Conservation (phyloP, 192 early-diverging fungal species). For the Entomortierella parvispora region DNA sequence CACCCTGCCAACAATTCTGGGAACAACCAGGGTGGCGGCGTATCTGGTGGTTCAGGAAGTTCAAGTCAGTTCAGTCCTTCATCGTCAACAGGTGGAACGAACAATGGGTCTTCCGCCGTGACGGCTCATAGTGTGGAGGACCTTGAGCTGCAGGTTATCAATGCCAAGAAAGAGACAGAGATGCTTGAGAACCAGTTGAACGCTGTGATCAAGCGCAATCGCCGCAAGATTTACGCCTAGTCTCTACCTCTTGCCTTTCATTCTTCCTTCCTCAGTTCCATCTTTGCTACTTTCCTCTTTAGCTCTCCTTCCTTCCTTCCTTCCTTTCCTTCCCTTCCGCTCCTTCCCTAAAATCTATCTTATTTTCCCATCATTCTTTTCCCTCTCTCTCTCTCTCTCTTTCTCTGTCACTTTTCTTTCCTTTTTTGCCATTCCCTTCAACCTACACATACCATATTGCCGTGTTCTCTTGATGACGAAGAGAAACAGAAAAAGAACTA, state of each 20-base stretch:
- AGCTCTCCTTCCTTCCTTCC: too few relatives aligned
- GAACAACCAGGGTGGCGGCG: too few relatives aligned
- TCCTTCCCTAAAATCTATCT: too few relatives aligned
- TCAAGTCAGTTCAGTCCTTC: too few relatives aligned
- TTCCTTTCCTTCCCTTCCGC: too few relatives aligned
- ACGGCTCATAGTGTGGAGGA: conserved; percentile 40
- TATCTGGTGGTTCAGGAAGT: too few relatives aligned
- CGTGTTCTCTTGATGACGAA: too few relatives aligned
- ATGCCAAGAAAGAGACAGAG: conserved; percentile 52
- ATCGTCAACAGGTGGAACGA: background rate
- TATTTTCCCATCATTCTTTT: background rate
- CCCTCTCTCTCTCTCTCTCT: background rate
- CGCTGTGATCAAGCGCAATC: conserved; percentile 49
- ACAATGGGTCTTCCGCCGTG: background rate
- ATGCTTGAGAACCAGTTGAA: conserved; percentile 50
- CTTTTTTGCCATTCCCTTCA: background rate
- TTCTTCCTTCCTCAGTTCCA: background rate
- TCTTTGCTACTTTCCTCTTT: background rate
- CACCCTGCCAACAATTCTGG: too few relatives aligned
- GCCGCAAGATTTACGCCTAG: conserved; percentile 46
- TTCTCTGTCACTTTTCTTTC: background rate
- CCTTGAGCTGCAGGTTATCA: conserved; percentile 46
- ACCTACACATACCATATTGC: too few relatives aligned
- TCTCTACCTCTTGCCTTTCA: too few relatives aligned
- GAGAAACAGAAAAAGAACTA: too few relatives aligned